These are phyloP conservation scores for Tricladium varicosporioides DNA, from an alignment of 2,329 filamentous ascomycete species.

Conservation along the genomic window DNA sequence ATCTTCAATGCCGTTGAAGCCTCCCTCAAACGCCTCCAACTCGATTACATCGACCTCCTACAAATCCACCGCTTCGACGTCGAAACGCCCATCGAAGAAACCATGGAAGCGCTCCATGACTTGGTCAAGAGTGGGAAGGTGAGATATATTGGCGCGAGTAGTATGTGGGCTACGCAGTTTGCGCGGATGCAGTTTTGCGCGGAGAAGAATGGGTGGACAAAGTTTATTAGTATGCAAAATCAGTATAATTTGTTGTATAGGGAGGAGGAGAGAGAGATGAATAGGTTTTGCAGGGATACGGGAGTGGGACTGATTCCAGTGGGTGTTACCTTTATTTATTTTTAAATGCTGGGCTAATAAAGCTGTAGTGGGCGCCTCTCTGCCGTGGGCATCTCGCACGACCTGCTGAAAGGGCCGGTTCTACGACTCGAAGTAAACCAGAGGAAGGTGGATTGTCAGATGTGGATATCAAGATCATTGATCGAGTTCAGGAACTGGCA, in stretches of 20 bases:
- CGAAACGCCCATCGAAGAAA: conserved; percentile 52
- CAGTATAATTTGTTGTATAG: conserved; percentile 53
- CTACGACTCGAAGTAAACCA: conserved; percentile 22
- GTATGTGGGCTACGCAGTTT: conserved; percentile 49
- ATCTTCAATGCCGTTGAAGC: conserved; percentile 66
- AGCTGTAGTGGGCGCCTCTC: conserved; percentile 34
- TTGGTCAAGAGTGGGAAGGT: conserved; percentile 57
- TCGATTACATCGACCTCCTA: conserved; percentile 57
- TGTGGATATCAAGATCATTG: conserved; percentile 49
- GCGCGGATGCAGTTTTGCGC: conserved; percentile 49
- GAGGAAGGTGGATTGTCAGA: conserved; percentile 39
- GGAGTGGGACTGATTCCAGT: conserved; percentile 42
- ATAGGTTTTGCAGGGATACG: conserved; percentile 42
- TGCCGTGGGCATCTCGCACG: conserved; percentile 35
- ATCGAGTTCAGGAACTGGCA: conserved; percentile 54
- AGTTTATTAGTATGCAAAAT: conserved; percentile 58
- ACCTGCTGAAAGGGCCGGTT: conserved; percentile 22
- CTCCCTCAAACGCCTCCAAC: conserved; percentile 53
- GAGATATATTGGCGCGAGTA: conserved; percentile 51
- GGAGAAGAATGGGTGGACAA: conserved; percentile 52
- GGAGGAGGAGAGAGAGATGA: conserved; percentile 53
- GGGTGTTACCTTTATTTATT: conserved; percentile 8
- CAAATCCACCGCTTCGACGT: conserved; percentile 60
- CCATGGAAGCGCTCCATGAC: conserved; percentile 63
- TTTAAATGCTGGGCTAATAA: neutral